A percentile compares a stretch with the other conserved stretches of the same genome.
Evolutionary conservation across 2,329 filamentous ascomycete genomes (phyloP).

Genomic region (Harringtonia aguacate): DNA sequence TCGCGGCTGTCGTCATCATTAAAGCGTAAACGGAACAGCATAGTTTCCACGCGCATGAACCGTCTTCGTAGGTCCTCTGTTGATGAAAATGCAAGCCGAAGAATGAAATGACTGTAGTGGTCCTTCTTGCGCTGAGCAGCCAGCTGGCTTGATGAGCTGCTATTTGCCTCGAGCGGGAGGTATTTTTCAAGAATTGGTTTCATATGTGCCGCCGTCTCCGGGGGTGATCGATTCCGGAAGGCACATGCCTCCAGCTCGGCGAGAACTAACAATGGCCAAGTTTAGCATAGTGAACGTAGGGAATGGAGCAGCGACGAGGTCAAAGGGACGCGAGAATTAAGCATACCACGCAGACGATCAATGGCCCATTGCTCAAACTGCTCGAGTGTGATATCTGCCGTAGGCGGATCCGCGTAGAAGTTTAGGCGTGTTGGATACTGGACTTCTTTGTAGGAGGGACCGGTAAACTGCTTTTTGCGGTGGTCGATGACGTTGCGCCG

Average conservation of each 20-base stretch:
- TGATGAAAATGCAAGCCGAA: constrained; percentile 81
- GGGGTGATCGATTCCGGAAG: constrained; percentile 79
- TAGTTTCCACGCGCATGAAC: constrained; percentile 78
- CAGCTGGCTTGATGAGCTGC: constrained; percentile 47
- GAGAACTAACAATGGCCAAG: constrained; percentile 44
- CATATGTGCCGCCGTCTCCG: constrained; percentile 77
- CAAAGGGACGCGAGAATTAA: neutral
- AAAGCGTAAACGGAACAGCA: constrained; percentile 78
- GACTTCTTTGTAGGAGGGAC: constrained; percentile 63
- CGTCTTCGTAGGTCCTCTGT: constrained; percentile 84
- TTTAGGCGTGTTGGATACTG: constrained; percentile 81
- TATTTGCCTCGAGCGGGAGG: constrained; percentile 68
- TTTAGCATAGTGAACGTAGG: neutral
- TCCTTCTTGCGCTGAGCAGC: constrained; percentile 78
- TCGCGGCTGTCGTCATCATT: constrained; percentile 66
- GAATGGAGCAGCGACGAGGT: neutral
- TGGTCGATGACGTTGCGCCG: constrained; percentile 65
- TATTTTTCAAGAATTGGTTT: constrained; percentile 79
- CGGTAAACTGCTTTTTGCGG: constrained; percentile 79
- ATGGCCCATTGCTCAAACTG: constrained; percentile 99
- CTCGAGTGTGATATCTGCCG: constrained; percentile 88
- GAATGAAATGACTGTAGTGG: constrained; percentile 96
- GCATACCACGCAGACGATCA: constrained; percentile 66
- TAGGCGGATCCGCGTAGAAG: constrained; percentile 82
- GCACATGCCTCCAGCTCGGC: constrained; percentile 88